Evolutionary conservation across 2,329 filamentous ascomycete species (phyloP).

Genomic region (Fusarium sp.): DNA sequence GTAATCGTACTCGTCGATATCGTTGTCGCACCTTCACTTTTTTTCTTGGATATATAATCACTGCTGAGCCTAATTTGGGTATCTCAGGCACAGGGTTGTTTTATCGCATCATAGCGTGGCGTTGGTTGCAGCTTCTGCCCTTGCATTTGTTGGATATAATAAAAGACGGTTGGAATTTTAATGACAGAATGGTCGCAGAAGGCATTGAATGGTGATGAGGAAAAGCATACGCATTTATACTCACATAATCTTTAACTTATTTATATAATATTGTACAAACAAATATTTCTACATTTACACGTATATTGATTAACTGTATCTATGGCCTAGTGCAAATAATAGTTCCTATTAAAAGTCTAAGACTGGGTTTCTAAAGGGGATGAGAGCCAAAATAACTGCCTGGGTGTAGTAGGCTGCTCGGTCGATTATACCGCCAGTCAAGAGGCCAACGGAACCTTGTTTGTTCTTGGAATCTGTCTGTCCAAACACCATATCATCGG

Average conservation of each 20-base stretch:
- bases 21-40: neutral
- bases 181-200: slow-evolving; percentile 16
- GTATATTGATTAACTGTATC: neutral
- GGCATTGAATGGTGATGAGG: slow-evolving; percentile 1
- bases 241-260: slow-evolving; percentile 18
- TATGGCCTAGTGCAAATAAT: neutral
- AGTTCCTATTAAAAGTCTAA: slow-evolving; percentile 47
- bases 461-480: slow-evolving; percentile 53
- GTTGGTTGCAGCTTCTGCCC: slow-evolving; percentile 21
- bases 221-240: slow-evolving; percentile 20
- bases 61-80: neutral
- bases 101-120: slow-evolving; percentile 26
- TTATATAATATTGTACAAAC: slow-evolving; percentile 3
- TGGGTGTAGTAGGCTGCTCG: slow-evolving; percentile 54
- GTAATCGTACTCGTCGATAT: neutral
- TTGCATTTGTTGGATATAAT: slow-evolving; percentile 18
- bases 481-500: slow-evolving; percentile 55
- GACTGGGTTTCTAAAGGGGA: slow-evolving; percentile 54
- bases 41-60: slow-evolving; percentile 1
- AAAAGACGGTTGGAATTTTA: slow-evolving; percentile 5
- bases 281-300: neutral
- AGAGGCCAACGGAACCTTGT: slow-evolving; percentile 55
- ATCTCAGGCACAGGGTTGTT: neutral
- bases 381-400: slow-evolving; percentile 56
- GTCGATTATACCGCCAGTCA: slow-evolving; percentile 54